Evolutionary conservation across 371 early-diverging fungal genomes (phyloP), one percentile per base, ranked within the genome.

Genomic region (Massospora cicadina): DNA sequence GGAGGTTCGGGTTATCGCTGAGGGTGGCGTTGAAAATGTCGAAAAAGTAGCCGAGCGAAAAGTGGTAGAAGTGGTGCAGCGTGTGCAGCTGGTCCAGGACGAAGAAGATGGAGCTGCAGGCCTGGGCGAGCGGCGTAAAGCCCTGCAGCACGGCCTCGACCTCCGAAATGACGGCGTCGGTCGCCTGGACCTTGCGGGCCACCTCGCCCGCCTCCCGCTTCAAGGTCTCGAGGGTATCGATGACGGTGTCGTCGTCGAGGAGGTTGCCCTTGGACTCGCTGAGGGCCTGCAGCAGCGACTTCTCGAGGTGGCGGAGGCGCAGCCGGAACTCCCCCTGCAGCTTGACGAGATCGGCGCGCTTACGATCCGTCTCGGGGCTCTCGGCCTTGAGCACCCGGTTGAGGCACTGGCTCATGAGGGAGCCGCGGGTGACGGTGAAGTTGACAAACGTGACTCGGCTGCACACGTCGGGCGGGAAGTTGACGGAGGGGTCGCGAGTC

Each of bases 361-460:
- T 89, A 64, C 83, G 78, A 67, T 95, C 97, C 0, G 93, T 90
- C 71, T 98, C 98, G 0, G 99, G 95, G 30, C 95, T 76, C 76
- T 96, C 95, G 26, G 86, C 84, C 71, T 90, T 89, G 65, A 98
- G 79, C 0, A 95, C 90, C 78, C 90, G 86, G 71, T 94, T 89
- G 74, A 98, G 77, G 74, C 96, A 95, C 76, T 98, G 98, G 65
- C 88, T 88, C 73, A 96, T 95, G 66, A 98, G 76, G 78, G 92
- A 91, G 58, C 89, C 86, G 26, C 93, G 84, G 2, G 98, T 98
- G 2, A 96, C 91, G 1, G 98, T 94, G 71, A 97, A 98, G 83
- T 97, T 98, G 63, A 97, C 95, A 78, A 98, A 93, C 0, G 96
- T 95, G 5, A 95, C 95, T 60, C 98, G 88, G 67, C 89, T 88